These are phyloP conservation scores for Cadophora sp. DNA, from an alignment of 2,329 filamentous ascomycete genomes.

Conservation along the genomic window DNA sequence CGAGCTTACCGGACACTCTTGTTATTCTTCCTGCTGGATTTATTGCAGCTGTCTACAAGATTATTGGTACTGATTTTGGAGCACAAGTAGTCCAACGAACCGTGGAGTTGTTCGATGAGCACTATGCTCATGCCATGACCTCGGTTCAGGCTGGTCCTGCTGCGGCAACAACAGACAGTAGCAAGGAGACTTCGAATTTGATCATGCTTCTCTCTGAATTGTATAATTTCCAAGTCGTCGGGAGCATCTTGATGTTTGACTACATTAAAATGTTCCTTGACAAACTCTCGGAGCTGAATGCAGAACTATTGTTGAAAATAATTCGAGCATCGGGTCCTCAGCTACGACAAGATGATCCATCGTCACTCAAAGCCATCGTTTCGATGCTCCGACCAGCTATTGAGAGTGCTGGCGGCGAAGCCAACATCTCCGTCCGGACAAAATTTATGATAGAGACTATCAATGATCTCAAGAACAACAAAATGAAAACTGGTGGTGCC, in stretches of 20 bases:
- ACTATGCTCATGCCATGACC: constrained; percentile 56
- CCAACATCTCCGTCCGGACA: constrained; percentile 81
- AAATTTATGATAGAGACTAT: constrained; percentile 99
- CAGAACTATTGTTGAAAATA: constrained; percentile 84
- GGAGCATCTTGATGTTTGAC: constrained; percentile 85
- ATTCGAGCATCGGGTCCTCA: constrained; percentile 84
- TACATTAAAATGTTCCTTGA: constrained; percentile 81
- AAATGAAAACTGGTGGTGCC: constrained; percentile 75
- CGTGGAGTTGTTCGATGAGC: constrained; percentile 75
- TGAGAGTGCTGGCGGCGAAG: constrained; percentile 70
- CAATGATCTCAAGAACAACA: constrained; percentile 92
- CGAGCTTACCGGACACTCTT: constrained; percentile 84
- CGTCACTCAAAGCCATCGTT: constrained; percentile 88
- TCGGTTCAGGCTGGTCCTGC: constrained; percentile 45
- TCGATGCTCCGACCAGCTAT: constrained; percentile 77
- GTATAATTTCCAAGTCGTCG: constrained; percentile 90
- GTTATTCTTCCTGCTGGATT: constrained; percentile 92
- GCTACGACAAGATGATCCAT: constrained; percentile 86
- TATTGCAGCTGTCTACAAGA: constrained; percentile 84
- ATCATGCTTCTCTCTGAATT: constrained; percentile 84
- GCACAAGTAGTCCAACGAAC: constrained; percentile 83
- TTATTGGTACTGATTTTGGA: constrained; percentile 87
- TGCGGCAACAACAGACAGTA: constrained; percentile 37
- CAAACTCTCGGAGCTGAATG: constrained; percentile 82
- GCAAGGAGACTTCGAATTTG: constrained; percentile 76